These are phyloP conservation scores for Yamadazyma siamensis DNA, from an alignment of 1,139 yeast species.

Conservation along the genomic window DNA sequence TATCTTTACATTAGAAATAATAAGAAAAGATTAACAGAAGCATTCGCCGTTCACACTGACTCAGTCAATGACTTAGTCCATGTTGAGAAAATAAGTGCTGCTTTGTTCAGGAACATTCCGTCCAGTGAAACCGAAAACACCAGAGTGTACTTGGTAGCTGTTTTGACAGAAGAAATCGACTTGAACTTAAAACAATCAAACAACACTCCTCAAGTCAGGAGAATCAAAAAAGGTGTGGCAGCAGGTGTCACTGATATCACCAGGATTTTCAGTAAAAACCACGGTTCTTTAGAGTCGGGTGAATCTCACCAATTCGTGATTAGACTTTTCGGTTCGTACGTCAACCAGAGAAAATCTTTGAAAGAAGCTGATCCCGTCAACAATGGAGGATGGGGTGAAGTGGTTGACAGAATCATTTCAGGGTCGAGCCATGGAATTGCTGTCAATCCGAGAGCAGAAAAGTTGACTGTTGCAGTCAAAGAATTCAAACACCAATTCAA, in stretches of 20 bases:
- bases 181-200: slow-evolving; percentile 23
- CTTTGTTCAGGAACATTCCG: slow-evolving; percentile 76
- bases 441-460: slow-evolving; percentile 77
- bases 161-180: slow-evolving; percentile 59
- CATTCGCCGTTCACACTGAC: slow-evolving; percentile 67
- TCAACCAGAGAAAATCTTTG: slow-evolving; percentile 30
- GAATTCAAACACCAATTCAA: slow-evolving; percentile 62
- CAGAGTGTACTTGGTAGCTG: slow-evolving; percentile 65
- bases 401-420: slow-evolving; percentile 71
- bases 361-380: slow-evolving; percentile 20
- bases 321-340: slow-evolving; percentile 69
- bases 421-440: slow-evolving; percentile 81
- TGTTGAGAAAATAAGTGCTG: slow-evolving; percentile 70
- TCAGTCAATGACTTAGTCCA: slow-evolving; percentile 58
- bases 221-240: slow-evolving; percentile 76
- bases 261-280: slow-evolving; percentile 66
- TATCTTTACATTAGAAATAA: slow-evolving; percentile 69
- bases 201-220: slow-evolving; percentile 27
- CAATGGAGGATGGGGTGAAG: slow-evolving; percentile 88
- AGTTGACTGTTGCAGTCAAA: slow-evolving; percentile 65
- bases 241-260: slow-evolving; percentile 88
- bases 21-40: slow-evolving; percentile 69
- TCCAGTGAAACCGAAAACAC: slow-evolving; percentile 61
- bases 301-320: slow-evolving; percentile 70
- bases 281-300: slow-evolving; percentile 58